These are phyloP conservation scores for Aegilops umbellulata DNA, from an alignment of 176 grass and related monocot species.

Conservation along the genomic window DNA sequence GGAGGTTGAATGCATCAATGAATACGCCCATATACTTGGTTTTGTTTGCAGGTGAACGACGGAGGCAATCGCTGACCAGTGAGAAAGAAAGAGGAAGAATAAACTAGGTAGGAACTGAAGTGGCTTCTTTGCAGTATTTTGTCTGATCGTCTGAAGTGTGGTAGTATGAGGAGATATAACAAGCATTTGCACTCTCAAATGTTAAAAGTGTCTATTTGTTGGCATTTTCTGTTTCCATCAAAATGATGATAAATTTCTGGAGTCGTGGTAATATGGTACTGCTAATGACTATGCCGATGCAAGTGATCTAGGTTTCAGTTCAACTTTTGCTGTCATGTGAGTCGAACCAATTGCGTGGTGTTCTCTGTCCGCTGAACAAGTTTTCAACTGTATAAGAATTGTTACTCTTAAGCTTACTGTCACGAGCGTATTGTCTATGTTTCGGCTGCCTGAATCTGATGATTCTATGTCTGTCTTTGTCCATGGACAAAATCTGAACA, in stretches of 20 bases:
- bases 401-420: not conserved
- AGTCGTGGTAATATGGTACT: not conserved
- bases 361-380: not conserved
- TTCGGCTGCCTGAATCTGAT: not conserved
- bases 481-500: not conserved
- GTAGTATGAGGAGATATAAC: not conserved
- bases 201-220: not conserved
- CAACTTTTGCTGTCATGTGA: not conserved
- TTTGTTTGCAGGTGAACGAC: slow-evolving; percentile 33
- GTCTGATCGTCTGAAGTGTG: not conserved
- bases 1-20: not conserved
- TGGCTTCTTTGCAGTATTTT: not conserved
- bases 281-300: not conserved
- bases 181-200: not conserved
- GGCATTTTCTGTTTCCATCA: not conserved
- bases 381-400: not conserved
- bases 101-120: not conserved
- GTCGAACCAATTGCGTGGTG: not conserved
- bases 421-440: not conserved
- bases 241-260: not conserved
- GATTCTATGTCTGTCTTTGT: not conserved
- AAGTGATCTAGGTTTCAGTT: not conserved
- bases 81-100: not conserved
- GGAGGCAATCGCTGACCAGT: not conserved
- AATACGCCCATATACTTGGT: not conserved